Percentiles rank a stretch among this genome's conserved stretches.
Conservation (phyloP, 164 flowering plant species). For the Chimonanthus salicifolius region DNA sequence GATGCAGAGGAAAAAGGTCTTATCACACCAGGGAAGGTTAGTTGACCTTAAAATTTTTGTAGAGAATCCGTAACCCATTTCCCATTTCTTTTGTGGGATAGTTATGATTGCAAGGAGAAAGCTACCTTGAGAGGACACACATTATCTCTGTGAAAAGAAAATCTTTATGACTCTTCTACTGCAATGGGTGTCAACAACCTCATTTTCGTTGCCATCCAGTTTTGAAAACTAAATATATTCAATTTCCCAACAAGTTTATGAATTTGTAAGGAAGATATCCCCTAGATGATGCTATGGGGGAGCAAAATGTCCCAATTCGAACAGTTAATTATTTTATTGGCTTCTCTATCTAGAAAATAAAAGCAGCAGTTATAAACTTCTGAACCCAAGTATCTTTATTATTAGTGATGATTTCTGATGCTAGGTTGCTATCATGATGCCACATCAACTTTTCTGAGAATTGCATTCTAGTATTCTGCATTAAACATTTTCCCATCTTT, state of each 20-base stretch:
- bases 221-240: background rate
- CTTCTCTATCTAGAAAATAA: background rate
- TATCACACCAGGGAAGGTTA: conserved; percentile 75
- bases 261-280: no score
- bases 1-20: conserved; percentile 86
- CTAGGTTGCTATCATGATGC: background rate
- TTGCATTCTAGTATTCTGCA: background rate
- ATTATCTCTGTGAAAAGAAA: background rate
- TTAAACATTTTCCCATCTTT: background rate
- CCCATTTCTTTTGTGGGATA: background rate
- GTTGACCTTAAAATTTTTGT: conserved; percentile 5
- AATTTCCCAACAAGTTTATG: no score
- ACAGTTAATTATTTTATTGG: background rate
- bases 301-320: background rate
- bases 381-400: background rate
- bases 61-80: background rate
- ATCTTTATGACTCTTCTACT: background rate
- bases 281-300: no score
- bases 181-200: background rate
- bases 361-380: background rate
- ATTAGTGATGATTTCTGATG: no score
- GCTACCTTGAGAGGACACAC: background rate
- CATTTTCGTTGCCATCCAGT: background rate
- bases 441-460: background rate
- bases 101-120: background rate